Conservation (phyloP, 2,329 filamentous ascomycete genomes). For the Parafenestella ontariensis region DNA sequence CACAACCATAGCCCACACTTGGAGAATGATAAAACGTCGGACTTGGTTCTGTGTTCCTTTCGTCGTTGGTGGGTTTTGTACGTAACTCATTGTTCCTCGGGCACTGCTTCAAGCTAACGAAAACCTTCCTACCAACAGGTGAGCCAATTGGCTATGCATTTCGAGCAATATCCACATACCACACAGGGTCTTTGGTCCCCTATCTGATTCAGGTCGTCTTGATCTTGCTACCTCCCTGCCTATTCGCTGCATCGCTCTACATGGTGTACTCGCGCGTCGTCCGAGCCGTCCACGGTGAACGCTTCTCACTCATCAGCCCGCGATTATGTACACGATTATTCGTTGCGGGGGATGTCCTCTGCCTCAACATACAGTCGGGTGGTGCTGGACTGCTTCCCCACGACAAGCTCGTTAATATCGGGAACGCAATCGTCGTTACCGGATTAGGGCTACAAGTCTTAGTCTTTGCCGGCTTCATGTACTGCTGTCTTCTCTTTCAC, state of each 20-base stretch:
- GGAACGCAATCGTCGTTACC: slow-evolving; percentile 54
- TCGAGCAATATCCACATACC: slow-evolving; percentile 50
- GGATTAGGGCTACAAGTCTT: slow-evolving; percentile 65
- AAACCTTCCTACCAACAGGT: slow-evolving; percentile 42
- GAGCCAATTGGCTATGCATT: slow-evolving; percentile 61
- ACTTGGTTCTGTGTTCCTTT: slow-evolving; percentile 60
- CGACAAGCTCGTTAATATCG: background rate
- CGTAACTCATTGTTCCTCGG: slow-evolving; percentile 31
- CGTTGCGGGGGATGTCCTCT: slow-evolving; percentile 60
- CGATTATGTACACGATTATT: slow-evolving; percentile 61
- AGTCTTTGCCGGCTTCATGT: slow-evolving; percentile 63
- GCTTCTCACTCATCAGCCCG: slow-evolving; percentile 50
- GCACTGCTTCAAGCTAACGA: slow-evolving; percentile 3
- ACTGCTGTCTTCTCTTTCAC: slow-evolving; percentile 58
- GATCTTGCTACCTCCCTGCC: slow-evolving; percentile 51
- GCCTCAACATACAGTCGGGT: slow-evolving; percentile 57
- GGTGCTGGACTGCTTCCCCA: slow-evolving; percentile 51
- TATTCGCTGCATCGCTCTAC: slow-evolving; percentile 55
- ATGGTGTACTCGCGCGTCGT: slow-evolving; percentile 52
- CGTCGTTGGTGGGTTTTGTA: slow-evolving; percentile 57
- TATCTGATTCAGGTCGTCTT: slow-evolving; percentile 51
- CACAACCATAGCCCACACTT: slow-evolving; percentile 51
- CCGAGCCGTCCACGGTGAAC: slow-evolving; percentile 43
- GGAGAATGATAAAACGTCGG: slow-evolving; percentile 46
- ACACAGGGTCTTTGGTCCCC: slow-evolving; percentile 32